Conservation (phyloP, 2,329 filamentous ascomycete species). For the Cladosporium sp. region DNA sequence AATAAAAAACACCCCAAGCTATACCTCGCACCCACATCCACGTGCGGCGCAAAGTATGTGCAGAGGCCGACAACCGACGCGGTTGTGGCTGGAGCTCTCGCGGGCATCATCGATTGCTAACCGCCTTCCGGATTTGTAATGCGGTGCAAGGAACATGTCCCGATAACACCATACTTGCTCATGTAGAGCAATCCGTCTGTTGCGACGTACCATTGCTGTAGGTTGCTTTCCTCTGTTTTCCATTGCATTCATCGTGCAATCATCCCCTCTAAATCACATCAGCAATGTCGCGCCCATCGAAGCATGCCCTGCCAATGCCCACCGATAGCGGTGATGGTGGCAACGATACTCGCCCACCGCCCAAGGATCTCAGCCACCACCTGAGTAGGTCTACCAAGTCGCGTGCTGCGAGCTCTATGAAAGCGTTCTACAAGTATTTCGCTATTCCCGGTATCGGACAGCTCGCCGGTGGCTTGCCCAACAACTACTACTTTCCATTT, state of each 20-base stretch:
- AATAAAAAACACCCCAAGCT: not conserved
- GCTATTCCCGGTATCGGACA: constrained; percentile 58
- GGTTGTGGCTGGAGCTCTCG: not conserved
- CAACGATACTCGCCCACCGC: constrained; percentile 38
- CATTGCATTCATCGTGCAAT: not conserved
- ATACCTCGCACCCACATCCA: not conserved
- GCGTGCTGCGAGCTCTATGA: constrained; percentile 64
- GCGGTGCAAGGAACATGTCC: not conserved
- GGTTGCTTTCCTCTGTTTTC: not conserved
- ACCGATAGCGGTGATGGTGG: constrained; percentile 11
- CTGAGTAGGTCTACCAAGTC: constrained; percentile 66
- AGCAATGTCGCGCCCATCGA: constrained; percentile 7
- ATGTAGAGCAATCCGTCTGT: not conserved
- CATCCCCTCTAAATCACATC: not conserved
- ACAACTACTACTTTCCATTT: constrained; percentile 79
- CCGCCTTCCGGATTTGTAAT: constrained; percentile 10
- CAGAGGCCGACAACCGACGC: not conserved
- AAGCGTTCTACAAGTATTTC: constrained; percentile 84
- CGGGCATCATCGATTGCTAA: constrained; percentile 9
- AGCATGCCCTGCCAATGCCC: not conserved
- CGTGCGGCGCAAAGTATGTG: not conserved
- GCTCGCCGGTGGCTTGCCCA: constrained; percentile 65
- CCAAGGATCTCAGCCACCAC: constrained; percentile 75
- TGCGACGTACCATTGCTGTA: not conserved
- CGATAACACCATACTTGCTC: constrained; percentile 5